phyloP scores from a whole-genome alignment of 495 filamentous ascomycete genomes.

The Aspergillus nidulans region DNA sequence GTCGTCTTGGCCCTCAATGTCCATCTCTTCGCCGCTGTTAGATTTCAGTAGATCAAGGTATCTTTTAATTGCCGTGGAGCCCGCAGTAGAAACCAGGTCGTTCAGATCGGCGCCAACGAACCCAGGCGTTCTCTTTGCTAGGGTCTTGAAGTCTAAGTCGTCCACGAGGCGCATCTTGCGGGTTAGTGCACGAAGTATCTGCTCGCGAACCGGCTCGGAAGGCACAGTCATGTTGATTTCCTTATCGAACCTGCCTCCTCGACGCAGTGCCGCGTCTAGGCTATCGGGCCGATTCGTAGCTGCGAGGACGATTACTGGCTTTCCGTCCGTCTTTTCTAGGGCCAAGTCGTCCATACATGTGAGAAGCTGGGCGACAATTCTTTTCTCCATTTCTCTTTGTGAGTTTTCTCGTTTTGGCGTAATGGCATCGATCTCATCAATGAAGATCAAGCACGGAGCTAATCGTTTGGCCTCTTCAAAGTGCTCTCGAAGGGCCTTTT shows the following conservation, averaged over 20 bases:
- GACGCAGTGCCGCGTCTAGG: constrained; percentile 78
- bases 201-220: constrained; percentile 74
- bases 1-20: constrained; percentile 41
- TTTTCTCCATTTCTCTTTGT: constrained; percentile 95
- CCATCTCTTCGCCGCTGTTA: constrained; percentile 50
- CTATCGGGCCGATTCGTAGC: constrained; percentile 92
- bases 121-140: constrained; percentile 87
- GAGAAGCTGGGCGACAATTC: constrained; percentile 90
- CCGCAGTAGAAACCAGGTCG: constrained; percentile 71
- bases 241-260: constrained; percentile 83
- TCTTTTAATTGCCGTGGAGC: constrained; percentile 60
- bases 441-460: constrained; percentile 89
- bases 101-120: constrained; percentile 95
- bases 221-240: constrained; percentile 97
- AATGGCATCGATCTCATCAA: constrained; percentile 96
- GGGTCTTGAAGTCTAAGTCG: constrained; percentile 70
- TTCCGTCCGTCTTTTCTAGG: constrained; percentile 74
- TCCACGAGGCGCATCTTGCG: constrained; percentile 62
- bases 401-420: constrained; percentile 91
- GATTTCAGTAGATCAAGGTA: constrained; percentile 50
- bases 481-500: constrained; percentile 86
- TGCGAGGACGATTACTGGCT: constrained; percentile 88
- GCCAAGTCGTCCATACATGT: constrained; percentile 85
- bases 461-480: constrained; percentile 84
- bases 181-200: constrained; percentile 76